Percentiles rank a stretch among this genome's conserved stretches.
These are phyloP conservation scores for Phytophthora pseudosyringae DNA, from an alignment of 352 stramenopile species.

Conservation along the genomic window DNA sequence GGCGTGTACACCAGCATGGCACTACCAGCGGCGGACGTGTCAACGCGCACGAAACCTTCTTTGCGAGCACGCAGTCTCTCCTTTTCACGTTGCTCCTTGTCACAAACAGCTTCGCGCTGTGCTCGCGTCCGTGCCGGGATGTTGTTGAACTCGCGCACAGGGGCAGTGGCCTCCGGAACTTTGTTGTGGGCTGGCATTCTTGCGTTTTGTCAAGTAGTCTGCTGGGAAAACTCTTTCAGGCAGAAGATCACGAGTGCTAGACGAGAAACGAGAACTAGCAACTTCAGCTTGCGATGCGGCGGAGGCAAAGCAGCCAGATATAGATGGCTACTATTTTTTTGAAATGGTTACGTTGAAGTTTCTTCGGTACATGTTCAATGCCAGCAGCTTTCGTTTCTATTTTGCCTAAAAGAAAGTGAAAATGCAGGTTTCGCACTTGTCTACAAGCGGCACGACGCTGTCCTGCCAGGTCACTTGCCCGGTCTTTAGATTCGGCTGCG, in stretches of 20 bases:
- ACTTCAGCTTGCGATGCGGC: slow-evolving; percentile 9
- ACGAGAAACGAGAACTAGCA: not conserved
- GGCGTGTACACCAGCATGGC: slow-evolving; percentile 75
- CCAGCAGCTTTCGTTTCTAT: not conserved
- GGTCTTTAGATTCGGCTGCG: slow-evolving; percentile 29
- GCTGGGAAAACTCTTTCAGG: not conserved
- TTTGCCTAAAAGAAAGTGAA: slow-evolving; percentile 77
- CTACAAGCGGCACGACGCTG: slow-evolving; percentile 75
- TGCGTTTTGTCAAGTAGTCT: not conserved
- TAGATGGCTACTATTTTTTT: slow-evolving; percentile 17
- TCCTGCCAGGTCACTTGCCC: slow-evolving; percentile 73
- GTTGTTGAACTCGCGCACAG: slow-evolving; percentile 70
- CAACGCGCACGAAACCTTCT: slow-evolving; percentile 71
- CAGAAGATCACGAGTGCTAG: slow-evolving; percentile 20
- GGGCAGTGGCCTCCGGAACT: not conserved
- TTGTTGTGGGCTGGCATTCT: slow-evolving; percentile 29
- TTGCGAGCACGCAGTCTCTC: slow-evolving; percentile 67
- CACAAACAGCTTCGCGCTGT: slow-evolving; percentile 69
- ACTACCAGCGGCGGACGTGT: slow-evolving; percentile 67
- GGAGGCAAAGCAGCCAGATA: slow-evolving; percentile 13
- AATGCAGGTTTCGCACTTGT: slow-evolving; percentile 78
- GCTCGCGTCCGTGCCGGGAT: slow-evolving; percentile 73
- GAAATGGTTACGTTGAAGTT: slow-evolving; percentile 22
- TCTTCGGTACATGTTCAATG: not conserved
- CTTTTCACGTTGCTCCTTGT: slow-evolving; percentile 86